Conservation (phyloP, 1,139 yeast species). For the Geotrichum histeridarum region DNA sequence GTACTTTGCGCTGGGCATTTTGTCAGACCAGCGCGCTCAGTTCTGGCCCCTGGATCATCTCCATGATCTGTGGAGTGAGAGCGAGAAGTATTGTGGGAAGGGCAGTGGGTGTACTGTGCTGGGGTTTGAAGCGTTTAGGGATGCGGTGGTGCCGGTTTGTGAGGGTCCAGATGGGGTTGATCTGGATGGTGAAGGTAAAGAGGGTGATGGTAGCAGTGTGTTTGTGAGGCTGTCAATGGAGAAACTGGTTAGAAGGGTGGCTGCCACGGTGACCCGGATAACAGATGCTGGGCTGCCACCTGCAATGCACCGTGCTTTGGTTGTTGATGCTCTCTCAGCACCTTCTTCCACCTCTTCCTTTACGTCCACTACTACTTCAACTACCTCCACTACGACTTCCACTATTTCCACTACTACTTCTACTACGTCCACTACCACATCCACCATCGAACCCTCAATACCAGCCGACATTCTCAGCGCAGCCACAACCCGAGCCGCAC, state of each 20-base stretch:
- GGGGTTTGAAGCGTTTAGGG: constrained; percentile 4
- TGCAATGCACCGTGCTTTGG: constrained; percentile 16
- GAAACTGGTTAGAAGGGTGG: constrained; percentile 25
- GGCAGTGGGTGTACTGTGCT: constrained; percentile 4
- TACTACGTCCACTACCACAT: constrained; percentile 22
- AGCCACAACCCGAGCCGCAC: constrained; percentile 30
- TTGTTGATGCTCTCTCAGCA: constrained; percentile 23
- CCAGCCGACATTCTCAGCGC: constrained; percentile 17
- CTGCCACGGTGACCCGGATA: constrained; percentile 21
- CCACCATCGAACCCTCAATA: not conserved
- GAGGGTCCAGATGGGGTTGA: not conserved
- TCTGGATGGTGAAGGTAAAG: not conserved
- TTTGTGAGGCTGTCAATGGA: constrained; percentile 23
- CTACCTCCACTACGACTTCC: constrained; percentile 22
- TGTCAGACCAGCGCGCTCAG: constrained; percentile 24
- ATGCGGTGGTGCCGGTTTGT: constrained; percentile 4
- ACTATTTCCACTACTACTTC: constrained; percentile 21
- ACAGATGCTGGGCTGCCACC: constrained; percentile 22
- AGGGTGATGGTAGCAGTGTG: not conserved
- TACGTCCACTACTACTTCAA: constrained; percentile 22
- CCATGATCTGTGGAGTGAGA: constrained; percentile 27
- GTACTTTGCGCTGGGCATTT: constrained; percentile 31
- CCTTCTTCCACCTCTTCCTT: too few species aligned
- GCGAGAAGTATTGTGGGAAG: constrained; percentile 12
- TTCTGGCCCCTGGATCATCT: constrained; percentile 34